phyloP scores from a whole-genome alignment of 345 rosid species.

The Acer yangbiense region DNA sequence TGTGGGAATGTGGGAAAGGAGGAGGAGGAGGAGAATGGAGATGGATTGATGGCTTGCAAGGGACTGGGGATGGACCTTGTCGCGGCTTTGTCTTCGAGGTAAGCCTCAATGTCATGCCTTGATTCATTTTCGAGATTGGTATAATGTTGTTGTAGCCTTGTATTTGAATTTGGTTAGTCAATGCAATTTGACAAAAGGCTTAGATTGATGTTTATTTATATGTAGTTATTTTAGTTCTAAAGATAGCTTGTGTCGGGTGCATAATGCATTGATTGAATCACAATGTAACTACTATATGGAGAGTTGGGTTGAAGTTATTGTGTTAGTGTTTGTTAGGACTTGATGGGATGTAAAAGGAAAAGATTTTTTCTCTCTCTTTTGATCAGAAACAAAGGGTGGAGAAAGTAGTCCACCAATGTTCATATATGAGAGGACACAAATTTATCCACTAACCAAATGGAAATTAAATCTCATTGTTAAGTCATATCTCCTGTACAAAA shows the following conservation, averaged over 20 bases:
- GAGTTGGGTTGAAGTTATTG: neutral
- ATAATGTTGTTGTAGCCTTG: neutral
- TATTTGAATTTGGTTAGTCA: neutral
- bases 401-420: too few species aligned
- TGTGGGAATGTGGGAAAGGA: conserved; percentile 69
- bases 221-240: neutral
- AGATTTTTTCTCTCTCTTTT: too few species aligned
- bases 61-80: conserved; percentile 60
- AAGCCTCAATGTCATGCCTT: conserved; percentile 52
- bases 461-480: too few species aligned
- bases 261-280: neutral
- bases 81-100: conserved; percentile 82
- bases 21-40: conserved; percentile 52
- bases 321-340: neutral
- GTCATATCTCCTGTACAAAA: too few species aligned
- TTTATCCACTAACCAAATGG: too few species aligned
- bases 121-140: conserved; percentile 22
- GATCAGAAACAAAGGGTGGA: too few species aligned
- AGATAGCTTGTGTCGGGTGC: neutral
- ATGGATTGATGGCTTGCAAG: conserved; percentile 81
- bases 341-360: neutral
- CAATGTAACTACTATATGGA: neutral
- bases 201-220: neutral
- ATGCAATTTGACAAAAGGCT: neutral
- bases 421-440: too few species aligned